A percentile compares a stretch with the other conserved stretches of the same genome.
phyloP scores from a whole-genome alignment of 2,329 filamentous ascomycete genomes.

The Xylariaceae sp. region DNA sequence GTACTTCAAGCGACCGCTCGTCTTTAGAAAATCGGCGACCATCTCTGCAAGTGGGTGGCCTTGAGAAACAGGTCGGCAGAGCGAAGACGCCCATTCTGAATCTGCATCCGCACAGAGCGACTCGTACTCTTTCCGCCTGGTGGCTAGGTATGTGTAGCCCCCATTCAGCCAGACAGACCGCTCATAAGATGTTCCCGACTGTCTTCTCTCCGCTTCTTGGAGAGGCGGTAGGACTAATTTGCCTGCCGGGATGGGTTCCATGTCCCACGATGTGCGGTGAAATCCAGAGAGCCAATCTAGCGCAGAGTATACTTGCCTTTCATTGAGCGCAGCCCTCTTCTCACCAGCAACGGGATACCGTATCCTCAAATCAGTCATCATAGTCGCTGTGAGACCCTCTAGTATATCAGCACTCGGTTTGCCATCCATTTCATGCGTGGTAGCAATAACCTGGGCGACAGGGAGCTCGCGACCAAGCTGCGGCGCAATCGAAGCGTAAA shows the following conservation, averaged over 20 bases:
- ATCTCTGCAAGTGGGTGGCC: constrained; percentile 45
- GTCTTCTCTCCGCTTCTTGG: constrained; percentile 38
- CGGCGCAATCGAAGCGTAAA: constrained; percentile 56
- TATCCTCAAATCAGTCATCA: constrained; percentile 54
- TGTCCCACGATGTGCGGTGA: constrained; percentile 51
- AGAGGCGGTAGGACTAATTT: constrained; percentile 51
- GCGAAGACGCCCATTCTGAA: constrained; percentile 51
- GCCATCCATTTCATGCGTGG: constrained; percentile 16
- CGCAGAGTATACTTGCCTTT: constrained; percentile 47
- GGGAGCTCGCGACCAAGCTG: constrained; percentile 34
- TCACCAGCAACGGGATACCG: constrained; percentile 54
- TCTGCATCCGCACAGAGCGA: constrained; percentile 41
- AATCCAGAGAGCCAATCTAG: constrained; percentile 62
- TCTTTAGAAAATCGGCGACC: constrained; percentile 49
- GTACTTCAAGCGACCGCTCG: constrained; percentile 35
- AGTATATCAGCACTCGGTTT: constrained; percentile 28
- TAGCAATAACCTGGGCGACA: constrained; percentile 21
- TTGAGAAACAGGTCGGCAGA: constrained; percentile 38
- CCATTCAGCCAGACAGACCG: constrained; percentile 58
- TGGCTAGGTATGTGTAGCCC: constrained; percentile 66
- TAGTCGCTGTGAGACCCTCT: constrained; percentile 44
- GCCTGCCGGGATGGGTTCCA: constrained; percentile 27
- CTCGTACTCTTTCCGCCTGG: constrained; percentile 53
- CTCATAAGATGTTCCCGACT: constrained; percentile 15
- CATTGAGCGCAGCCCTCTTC: constrained; percentile 45